phyloP scores from a whole-genome alignment of 768 basidiomycete genomes.

The Dentipellis sp. region DNA sequence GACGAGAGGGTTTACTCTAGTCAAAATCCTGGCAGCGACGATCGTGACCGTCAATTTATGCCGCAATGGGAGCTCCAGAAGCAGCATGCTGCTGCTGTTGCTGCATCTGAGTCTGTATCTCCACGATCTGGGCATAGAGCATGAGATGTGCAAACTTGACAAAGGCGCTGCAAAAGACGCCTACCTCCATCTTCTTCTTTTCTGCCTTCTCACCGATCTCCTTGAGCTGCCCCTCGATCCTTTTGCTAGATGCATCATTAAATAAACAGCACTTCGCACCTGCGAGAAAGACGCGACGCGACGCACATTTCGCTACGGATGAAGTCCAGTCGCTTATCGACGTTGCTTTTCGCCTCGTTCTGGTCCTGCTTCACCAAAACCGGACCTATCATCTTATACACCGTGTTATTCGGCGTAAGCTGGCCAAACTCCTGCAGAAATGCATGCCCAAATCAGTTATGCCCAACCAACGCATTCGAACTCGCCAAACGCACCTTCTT shows the following conservation, averaged over 20 bases:
- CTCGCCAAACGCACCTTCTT: constrained; percentile 53
- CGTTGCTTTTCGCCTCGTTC: constrained; percentile 76
- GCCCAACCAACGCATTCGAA: neutral
- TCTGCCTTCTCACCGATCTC: constrained; percentile 71
- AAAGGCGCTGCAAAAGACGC: constrained; percentile 6
- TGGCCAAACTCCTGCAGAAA: constrained; percentile 65
- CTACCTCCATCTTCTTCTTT: constrained; percentile 75
- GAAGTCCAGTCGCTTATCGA: constrained; percentile 84
- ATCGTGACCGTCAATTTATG: neutral
- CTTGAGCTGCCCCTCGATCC: constrained; percentile 75
- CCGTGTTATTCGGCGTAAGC: constrained; percentile 63
- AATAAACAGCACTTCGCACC: neutral
- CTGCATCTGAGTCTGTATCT: neutral
- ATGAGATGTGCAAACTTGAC: neutral
- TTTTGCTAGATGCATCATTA: constrained; percentile 36
- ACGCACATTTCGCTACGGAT: constrained; percentile 82
- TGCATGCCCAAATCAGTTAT: neutral
- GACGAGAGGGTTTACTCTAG: too few species aligned
- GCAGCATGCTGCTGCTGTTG: neutral
- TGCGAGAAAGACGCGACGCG: constrained; percentile 5
- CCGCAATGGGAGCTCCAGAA: neutral
- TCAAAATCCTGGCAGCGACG: too few species aligned
- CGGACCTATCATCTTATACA: constrained; percentile 90
- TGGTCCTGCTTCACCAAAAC: constrained; percentile 88
- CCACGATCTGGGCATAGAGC: neutral